Percentiles rank a stretch among this genome's conserved stretches.
Conservation (phyloP, 139 green algal species). For the Gonium pectorale region DNA sequence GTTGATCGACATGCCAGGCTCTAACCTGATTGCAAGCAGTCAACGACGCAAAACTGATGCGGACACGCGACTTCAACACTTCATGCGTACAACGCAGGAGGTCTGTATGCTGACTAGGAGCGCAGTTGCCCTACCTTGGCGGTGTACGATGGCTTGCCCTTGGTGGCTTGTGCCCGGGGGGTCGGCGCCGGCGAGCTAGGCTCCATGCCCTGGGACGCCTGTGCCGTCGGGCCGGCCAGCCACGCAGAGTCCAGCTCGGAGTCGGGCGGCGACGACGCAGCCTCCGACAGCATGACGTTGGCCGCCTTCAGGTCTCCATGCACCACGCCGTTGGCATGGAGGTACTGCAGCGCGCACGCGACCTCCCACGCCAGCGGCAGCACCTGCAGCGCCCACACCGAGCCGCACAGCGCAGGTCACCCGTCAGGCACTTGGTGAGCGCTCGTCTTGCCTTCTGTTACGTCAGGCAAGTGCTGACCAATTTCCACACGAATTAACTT, state of each 20-base stretch:
- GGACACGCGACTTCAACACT: no score
- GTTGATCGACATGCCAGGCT: no score
- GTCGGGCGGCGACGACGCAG: conserved; percentile 11
- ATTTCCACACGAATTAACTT: no score
- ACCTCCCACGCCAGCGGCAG: conserved; percentile 46
- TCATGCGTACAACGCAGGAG: no score
- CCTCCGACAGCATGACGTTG: conserved; percentile 43
- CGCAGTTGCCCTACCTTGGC: no score
- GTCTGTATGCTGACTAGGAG: no score
- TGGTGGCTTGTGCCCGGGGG: background rate
- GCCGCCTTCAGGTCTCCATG: conserved; percentile 51
- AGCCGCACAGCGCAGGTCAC: no score
- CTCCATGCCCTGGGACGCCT: background rate
- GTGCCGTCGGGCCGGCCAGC: background rate
- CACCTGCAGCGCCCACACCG: conserved; percentile 17
- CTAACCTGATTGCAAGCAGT: no score
- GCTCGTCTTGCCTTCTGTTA: no score
- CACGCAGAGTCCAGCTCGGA: background rate
- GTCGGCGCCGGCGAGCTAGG: background rate
- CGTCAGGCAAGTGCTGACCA: no score
- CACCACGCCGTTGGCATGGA: conserved; percentile 48
- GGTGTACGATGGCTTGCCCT: background rate
- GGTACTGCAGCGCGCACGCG: conserved; percentile 45
- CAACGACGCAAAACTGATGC: no score
- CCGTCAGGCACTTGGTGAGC: no score